Evolutionary conservation across 2,329 filamentous ascomycete species (phyloP).

Genomic region (Ramularia endophylla): DNA sequence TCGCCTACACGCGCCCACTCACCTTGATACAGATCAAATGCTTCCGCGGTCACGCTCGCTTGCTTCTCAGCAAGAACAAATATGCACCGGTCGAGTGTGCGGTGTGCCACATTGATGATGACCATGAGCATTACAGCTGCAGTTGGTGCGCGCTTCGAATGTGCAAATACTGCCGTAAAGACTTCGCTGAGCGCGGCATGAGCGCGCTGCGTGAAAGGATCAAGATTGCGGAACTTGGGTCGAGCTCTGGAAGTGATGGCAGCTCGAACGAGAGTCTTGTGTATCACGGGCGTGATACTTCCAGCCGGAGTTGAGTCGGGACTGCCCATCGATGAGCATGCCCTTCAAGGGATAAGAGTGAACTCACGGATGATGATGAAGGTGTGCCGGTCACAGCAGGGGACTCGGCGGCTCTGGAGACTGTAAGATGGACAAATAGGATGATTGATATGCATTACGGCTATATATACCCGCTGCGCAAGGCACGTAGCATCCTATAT

Average conservation of each 20-base stretch:
- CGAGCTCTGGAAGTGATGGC: slow-evolving; percentile 6
- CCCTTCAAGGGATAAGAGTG: too few species aligned
- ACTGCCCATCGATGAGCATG: too few species aligned
- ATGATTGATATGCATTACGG: too few species aligned
- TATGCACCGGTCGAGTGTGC: slow-evolving; percentile 30
- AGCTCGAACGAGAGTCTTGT: slow-evolving; percentile 7
- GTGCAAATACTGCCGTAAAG: slow-evolving; percentile 24
- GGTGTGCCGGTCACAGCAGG: too few species aligned
- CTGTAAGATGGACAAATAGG: too few species aligned
- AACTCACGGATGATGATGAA: too few species aligned
- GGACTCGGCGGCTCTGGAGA: too few species aligned
- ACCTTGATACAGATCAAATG: slow-evolving; percentile 26
- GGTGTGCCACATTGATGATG: slow-evolving; percentile 30
- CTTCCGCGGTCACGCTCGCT: slow-evolving; percentile 23
- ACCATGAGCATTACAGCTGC: slow-evolving; percentile 27
- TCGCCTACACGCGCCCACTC: slow-evolving; percentile 27
- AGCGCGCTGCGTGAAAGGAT: slow-evolving; percentile 19
- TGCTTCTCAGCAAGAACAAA: slow-evolving; percentile 27
- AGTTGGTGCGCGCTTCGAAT: slow-evolving; percentile 29
- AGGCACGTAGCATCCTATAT: too few species aligned
- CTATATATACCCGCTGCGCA: too few species aligned
- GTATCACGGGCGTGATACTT: background rate
- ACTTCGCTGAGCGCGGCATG: slow-evolving; percentile 19
- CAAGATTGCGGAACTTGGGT: slow-evolving; percentile 11
- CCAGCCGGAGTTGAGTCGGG: too few species aligned